A percentile compares a stretch with the other conserved stretches of the same genome.
phyloP scores from a whole-genome alignment of 78 protist species.

The Monosiga brevicollis region DNA sequence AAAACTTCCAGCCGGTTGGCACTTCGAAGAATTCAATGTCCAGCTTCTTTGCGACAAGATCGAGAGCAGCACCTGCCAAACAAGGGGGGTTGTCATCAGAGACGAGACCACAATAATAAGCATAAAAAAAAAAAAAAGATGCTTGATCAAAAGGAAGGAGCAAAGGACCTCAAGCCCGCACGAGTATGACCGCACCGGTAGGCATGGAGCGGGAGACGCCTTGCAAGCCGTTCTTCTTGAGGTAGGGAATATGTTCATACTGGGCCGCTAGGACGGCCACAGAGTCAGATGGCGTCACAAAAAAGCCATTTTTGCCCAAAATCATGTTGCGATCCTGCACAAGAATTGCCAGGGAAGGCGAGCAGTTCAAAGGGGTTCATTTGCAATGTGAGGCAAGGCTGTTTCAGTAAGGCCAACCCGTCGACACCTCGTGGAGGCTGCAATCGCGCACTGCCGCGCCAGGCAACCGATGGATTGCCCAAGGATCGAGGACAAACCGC shows the following conservation, averaged over 20 bases:
- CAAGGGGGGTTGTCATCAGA: no score
- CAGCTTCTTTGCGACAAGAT: constrained; percentile 44
- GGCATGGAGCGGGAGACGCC: constrained; percentile 95
- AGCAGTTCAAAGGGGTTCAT: background rate
- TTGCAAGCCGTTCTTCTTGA: constrained; percentile 47
- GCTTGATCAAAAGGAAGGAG: no score
- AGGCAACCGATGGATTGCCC: no score
- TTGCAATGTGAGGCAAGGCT: no score
- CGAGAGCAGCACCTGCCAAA: no score
- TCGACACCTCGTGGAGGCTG: no score
- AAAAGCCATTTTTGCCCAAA: constrained; percentile 63
- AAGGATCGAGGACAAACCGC: constrained; percentile 52
- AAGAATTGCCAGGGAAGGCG: background rate
- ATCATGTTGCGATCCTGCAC: constrained; percentile 94
- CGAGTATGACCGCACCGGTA: constrained; percentile 77
- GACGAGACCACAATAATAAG: no score
- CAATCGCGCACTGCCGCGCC: no score
- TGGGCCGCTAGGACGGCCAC: constrained; percentile 85
- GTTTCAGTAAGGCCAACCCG: no score
- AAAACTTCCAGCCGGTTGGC: constrained; percentile 94
- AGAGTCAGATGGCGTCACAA: constrained; percentile 93
- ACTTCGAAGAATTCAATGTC: constrained; percentile 52
- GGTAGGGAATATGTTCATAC: constrained; percentile 63
- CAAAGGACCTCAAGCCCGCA: no score
- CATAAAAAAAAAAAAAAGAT: no score